These are phyloP conservation scores for Clitopilus hobsonii DNA, from an alignment of 768 basidiomycete genomes.

Conservation along the genomic window DNA sequence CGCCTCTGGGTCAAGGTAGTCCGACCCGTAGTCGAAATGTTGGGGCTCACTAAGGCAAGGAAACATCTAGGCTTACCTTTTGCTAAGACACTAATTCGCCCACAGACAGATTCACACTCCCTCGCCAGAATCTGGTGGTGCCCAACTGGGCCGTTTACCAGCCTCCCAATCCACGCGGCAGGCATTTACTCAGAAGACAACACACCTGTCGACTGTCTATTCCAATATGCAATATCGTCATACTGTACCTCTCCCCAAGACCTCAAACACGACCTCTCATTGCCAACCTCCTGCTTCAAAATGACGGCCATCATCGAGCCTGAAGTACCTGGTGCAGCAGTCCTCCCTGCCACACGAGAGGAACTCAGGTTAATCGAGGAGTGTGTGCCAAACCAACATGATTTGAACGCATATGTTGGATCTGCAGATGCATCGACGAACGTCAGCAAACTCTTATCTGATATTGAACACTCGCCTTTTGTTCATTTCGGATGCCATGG, in stretches of 20 bases:
- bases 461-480: background rate
- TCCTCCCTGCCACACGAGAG: background rate
- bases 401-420: background rate
- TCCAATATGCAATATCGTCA: conserved; percentile 13
- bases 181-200: conserved; percentile 17
- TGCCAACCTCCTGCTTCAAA: background rate
- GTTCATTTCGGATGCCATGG: too few species aligned
- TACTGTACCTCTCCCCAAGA: conserved; percentile 12
- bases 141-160: conserved; percentile 23
- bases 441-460: background rate
- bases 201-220: background rate
- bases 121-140: conserved; percentile 17
- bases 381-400: background rate
- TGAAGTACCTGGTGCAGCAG: background rate
- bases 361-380: background rate
- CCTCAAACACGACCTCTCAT: background rate
- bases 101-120: background rate
- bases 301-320: background rate
- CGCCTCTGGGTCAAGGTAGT: too few species aligned
- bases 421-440: background rate
- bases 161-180: conserved; percentile 37
- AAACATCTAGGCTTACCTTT: background rate
- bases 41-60: background rate
- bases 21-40: too few species aligned
- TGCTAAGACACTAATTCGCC: background rate